A percentile compares a stretch with the other conserved stretches of the same genome.
Conservation (phyloP, 176 grass and related monocot genomes). For the Rhynchospora breviuscula region DNA sequence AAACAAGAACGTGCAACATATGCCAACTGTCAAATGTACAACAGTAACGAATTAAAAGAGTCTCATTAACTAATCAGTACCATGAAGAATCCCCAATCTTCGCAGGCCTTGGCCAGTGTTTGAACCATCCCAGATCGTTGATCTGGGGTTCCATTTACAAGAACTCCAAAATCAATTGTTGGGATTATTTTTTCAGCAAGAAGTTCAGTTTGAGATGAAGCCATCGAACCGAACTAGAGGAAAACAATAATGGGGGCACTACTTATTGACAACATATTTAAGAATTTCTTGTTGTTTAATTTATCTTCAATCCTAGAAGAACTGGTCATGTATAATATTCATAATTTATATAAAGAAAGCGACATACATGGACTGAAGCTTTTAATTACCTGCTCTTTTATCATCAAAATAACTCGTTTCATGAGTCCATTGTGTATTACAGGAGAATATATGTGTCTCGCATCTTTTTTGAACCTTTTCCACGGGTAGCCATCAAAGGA, state of each 20-base stretch:
- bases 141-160: constrained; percentile 30
- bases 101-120: constrained; percentile 42
- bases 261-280: neutral
- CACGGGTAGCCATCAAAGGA: no score
- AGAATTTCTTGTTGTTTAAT: neutral
- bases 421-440: neutral
- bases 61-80: constrained; percentile 24
- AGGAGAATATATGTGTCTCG: no score
- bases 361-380: neutral
- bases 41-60: neutral
- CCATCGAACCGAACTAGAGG: neutral
- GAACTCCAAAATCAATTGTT: constrained; percentile 43
- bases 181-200: constrained; percentile 27
- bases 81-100: constrained; percentile 86
- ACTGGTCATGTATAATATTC: neutral
- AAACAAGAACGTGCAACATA: no score
- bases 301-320: neutral
- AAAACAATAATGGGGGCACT: neutral
- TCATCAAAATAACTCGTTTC: neutral
- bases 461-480: no score
- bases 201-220: neutral
- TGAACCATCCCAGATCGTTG: constrained; percentile 29
- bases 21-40: no score
- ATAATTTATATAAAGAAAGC: neutral
- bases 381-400: neutral